phyloP scores from a whole-genome alignment of 2,329 filamentous ascomycete species.

The Clonostachys rosea region DNA sequence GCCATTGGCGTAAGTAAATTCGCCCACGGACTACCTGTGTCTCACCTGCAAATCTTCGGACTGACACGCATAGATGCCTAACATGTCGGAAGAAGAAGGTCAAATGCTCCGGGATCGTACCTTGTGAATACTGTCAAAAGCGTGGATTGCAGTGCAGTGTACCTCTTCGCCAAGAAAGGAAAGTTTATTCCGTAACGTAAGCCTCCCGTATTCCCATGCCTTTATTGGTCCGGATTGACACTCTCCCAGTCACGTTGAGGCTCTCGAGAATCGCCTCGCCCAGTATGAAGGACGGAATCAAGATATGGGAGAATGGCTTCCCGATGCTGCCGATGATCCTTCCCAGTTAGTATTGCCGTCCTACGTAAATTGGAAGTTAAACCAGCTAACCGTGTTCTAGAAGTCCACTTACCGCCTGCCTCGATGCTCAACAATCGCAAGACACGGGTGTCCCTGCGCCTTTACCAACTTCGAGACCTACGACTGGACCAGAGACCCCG shows the following conservation, averaged over 20 bases:
- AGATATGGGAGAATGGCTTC: not conserved
- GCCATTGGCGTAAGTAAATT: too few relatives aligned
- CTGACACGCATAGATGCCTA: too few relatives aligned
- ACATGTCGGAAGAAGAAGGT: too few relatives aligned
- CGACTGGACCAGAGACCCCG: not conserved
- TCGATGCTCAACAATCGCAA: too few relatives aligned
- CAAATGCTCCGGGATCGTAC: not conserved
- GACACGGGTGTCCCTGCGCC: too few relatives aligned
- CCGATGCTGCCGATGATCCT: not conserved
- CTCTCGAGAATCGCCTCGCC: not conserved
- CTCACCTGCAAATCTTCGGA: too few relatives aligned
- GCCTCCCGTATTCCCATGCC: not conserved
- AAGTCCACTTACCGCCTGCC: too few relatives aligned
- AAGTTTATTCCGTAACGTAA: not conserved
- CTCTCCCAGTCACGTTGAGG: not conserved
- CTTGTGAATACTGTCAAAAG: not conserved
- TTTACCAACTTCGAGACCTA: not conserved
- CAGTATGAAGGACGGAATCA: not conserved
- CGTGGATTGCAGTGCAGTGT: not conserved
- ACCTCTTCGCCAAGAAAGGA: not conserved
- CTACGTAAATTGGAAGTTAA: not conserved
- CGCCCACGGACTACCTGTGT: too few relatives aligned
- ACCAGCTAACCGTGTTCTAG: not conserved
- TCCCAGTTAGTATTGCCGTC: not conserved
- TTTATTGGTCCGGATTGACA: not conserved